phyloP scores from a whole-genome alignment of 2,329 filamentous ascomycete genomes.

The Fusarium camptoceras region DNA sequence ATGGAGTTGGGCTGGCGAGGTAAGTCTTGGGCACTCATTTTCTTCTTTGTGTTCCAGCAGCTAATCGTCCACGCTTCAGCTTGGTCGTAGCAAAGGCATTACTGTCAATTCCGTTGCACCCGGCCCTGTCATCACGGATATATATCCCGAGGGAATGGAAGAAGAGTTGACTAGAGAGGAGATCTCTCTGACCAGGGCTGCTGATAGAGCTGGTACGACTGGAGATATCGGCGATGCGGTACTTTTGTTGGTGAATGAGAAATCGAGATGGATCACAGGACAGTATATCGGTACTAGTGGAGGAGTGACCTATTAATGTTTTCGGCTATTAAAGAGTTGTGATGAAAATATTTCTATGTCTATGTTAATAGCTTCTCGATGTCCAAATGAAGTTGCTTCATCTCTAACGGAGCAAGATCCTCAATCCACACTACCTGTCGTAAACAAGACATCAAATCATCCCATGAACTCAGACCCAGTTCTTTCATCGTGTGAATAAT shows the following conservation, averaged over 20 bases:
- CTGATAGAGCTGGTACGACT: conserved; percentile 49
- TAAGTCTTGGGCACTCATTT: not conserved
- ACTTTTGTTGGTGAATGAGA: conserved; percentile 24
- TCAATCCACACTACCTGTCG: conserved; percentile 24
- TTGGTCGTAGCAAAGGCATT: conserved; percentile 54
- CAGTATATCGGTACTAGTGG: conserved; percentile 24
- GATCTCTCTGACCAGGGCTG: conserved; percentile 48
- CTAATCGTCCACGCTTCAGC: conserved; percentile 12
- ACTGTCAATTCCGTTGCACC: conserved; percentile 59
- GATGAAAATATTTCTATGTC: not conserved
- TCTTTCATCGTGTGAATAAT: conserved; percentile 2
- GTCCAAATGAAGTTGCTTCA: conserved; percentile 19
- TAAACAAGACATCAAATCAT: conserved; percentile 15
- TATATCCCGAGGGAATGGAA: conserved; percentile 27
- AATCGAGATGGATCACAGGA: conserved; percentile 31
- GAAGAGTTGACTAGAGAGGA: conserved; percentile 38
- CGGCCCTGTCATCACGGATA: conserved; percentile 54
- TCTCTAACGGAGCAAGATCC: conserved; percentile 13
- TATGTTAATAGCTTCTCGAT: not conserved
- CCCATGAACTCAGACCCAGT: conserved; percentile 8
- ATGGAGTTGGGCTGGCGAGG: conserved; percentile 50
- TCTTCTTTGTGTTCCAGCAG: not conserved
- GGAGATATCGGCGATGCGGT: conserved; percentile 57
- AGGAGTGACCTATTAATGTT: not conserved
- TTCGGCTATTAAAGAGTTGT: not conserved